These are phyloP conservation scores for Rubia yunnanensis DNA, from an alignment of 257 asterid species.

Conservation along the genomic window DNA sequence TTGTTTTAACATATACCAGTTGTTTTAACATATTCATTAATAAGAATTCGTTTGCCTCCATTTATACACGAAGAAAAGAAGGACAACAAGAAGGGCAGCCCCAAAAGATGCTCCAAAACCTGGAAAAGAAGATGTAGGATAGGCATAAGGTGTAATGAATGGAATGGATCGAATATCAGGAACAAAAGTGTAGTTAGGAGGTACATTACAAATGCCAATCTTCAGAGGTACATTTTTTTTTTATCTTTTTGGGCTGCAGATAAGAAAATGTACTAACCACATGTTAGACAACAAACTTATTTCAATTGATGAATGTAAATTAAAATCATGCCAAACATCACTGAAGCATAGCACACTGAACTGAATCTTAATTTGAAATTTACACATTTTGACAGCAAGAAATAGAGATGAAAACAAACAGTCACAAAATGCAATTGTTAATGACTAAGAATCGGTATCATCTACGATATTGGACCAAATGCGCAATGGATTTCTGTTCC, in stretches of 20 bases:
- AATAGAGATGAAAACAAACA: too few relatives aligned
- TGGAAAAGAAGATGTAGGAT: conserved; percentile 8
- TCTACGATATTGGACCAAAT: too few relatives aligned
- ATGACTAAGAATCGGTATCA: too few relatives aligned
- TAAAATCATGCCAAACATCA: background rate
- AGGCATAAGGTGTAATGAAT: background rate
- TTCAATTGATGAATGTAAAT: too few relatives aligned
- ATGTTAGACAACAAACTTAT: too few relatives aligned
- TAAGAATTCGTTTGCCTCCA: conserved; percentile 21
- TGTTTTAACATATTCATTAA: too few relatives aligned
- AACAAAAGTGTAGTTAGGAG: background rate
- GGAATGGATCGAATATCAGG: background rate
- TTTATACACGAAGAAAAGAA: conserved; percentile 21
- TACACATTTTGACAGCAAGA: background rate
- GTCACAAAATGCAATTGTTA: background rate
- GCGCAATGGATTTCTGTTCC: too few relatives aligned
- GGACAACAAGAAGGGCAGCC: conserved; percentile 20
- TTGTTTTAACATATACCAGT: conserved; percentile 60
- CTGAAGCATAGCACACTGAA: background rate
- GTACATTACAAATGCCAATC: conserved; percentile 38
- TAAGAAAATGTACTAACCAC: background rate
- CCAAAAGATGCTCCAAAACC: conserved; percentile 33
- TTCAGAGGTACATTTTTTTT: conserved; percentile 18
- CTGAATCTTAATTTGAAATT: background rate
- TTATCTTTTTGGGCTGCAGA: conserved; percentile 24